phyloP scores from a whole-genome alignment of 306 rosid species.

The Crotalaria pallida region DNA sequence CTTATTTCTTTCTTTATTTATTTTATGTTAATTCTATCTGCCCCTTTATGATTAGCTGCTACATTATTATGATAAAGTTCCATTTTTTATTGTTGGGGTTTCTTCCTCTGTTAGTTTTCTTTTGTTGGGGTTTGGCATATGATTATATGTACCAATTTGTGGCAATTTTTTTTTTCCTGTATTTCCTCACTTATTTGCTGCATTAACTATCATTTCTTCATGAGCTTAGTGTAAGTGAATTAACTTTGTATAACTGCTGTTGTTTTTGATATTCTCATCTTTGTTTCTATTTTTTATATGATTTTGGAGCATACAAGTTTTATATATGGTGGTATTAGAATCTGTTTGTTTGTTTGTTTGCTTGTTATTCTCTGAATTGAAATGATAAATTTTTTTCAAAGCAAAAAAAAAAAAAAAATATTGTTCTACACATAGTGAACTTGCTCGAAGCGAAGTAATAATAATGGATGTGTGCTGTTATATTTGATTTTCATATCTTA shows the following conservation, averaged over 20 bases:
- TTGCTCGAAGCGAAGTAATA: neutral
- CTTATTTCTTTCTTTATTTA: neutral
- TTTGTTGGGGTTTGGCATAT: neutral
- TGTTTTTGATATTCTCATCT: neutral
- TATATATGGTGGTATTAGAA: neutral
- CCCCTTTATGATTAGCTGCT: neutral
- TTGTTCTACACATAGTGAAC: neutral
- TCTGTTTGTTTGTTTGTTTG: neutral
- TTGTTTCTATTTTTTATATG: neutral
- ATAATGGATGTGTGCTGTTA: neutral
- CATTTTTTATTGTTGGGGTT: neutral
- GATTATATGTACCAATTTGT: neutral
- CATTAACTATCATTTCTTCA: neutral
- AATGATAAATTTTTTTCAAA: neutral
- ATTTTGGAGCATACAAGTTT: neutral
- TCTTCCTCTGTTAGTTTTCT: neutral
- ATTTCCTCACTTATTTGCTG: neutral
- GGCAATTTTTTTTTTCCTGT: neutral
- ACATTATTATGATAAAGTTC: neutral
- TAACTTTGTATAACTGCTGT: neutral
- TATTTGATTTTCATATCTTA: conserved; percentile 7
- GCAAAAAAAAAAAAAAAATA: too few relatives aligned
- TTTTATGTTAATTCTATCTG: too few relatives aligned
- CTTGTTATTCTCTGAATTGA: neutral
- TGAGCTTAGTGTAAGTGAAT: neutral